These are phyloP conservation scores for Cardamine resedifolia DNA, from an alignment of 345 rosid genomes.

Conservation along the genomic window DNA sequence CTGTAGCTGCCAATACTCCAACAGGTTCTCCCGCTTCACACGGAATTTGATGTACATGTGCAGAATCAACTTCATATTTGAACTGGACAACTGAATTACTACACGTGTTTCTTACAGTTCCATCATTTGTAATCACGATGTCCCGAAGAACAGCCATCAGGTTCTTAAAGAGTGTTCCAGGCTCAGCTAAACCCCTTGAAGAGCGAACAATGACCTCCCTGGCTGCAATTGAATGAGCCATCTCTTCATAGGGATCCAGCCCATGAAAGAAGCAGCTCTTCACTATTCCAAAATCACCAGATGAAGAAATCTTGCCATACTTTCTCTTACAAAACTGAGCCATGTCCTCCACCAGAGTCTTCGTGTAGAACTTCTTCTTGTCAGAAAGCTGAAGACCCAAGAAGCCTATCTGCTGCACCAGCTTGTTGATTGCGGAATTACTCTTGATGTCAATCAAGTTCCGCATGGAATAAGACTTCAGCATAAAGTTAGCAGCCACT, in stretches of 20 bases:
- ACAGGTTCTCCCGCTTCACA: slow-evolving; percentile 96
- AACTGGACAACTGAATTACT: slow-evolving; percentile 86
- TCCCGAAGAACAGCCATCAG: slow-evolving; percentile 97
- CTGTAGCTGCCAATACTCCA: slow-evolving; percentile 96
- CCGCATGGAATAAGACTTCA: slow-evolving; percentile 61
- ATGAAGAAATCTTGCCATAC: slow-evolving; percentile 60
- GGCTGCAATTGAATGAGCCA: slow-evolving; percentile 78
- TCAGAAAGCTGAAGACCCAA: slow-evolving; percentile 86
- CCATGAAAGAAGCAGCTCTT: slow-evolving; percentile 77
- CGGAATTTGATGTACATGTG: slow-evolving; percentile 45
- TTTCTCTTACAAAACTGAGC: slow-evolving; percentile 57
- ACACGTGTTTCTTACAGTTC: slow-evolving; percentile 82
- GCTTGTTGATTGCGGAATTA: slow-evolving; percentile 66
- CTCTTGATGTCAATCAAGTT: slow-evolving; percentile 75
- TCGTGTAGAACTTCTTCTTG: slow-evolving; percentile 78
- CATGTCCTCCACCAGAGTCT: slow-evolving; percentile 72
- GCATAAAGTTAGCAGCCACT: slow-evolving; percentile 53
- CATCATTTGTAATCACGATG: slow-evolving; percentile 82
- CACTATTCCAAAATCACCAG: slow-evolving; percentile 74
- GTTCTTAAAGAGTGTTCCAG: slow-evolving; percentile 91
- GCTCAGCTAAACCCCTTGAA: slow-evolving; percentile 88
- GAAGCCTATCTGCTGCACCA: slow-evolving; percentile 86
- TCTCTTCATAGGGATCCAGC: slow-evolving; percentile 87
- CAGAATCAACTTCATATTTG: slow-evolving; percentile 61
- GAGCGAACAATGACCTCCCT: slow-evolving; percentile 93